Base-by-base conservation (phyloP, 148 eudicot genomes). In the Arctostaphylos glauca region DNA sequence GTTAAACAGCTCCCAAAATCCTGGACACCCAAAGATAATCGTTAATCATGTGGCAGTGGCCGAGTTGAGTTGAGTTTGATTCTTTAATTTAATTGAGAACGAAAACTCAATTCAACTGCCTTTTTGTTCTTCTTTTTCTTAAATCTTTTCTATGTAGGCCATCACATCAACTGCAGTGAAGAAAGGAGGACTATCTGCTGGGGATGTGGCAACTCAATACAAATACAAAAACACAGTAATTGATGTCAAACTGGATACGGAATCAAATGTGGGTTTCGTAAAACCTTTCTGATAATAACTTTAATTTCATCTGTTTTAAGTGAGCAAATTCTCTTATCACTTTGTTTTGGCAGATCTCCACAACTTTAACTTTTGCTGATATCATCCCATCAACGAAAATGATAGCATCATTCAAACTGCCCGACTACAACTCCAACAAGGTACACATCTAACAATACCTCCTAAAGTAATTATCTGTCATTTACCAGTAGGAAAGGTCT, bases 141-240 rank as follows among this genome's bases (percentile, higher is more conserved):
- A 88, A 88, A 19, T 78, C 48, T n/a, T 43, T 78, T 47, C n/a
- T 16, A 41, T 23, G 3, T 44, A 78, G 81, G 81, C 81, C 31
- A 88, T 97, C 80, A 97, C 98, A 59, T 92, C 99, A 78, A 91
- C 93, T 85, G 93, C 98, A 41, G 92, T 92, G 86, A 96, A 94
- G 89, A 96, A 92, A 87, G 99, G 99, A 85, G 99, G 98, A 54
- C 86, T 94, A 49, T 91, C 99, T 58, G 81, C 94, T 50, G 97
- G 99, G 58, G 97, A 93, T 89, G 96, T 97, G 62, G 94, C 89
- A 70, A 91, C 93, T 70, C 85, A 83, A 81, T 97, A 94, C 91
- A 90, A 90, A 80, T 91, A 93, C 80, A 92, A 91, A 81, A 94
- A 93, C 86, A 85, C 92, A 23, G 54, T 87, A 46, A 71, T 91